A percentile compares a stretch with the other conserved stretches of the same genome.
Evolutionary conservation across 2,329 filamentous ascomycete species (phyloP).

Genomic region (Hansfordia pulvinata): DNA sequence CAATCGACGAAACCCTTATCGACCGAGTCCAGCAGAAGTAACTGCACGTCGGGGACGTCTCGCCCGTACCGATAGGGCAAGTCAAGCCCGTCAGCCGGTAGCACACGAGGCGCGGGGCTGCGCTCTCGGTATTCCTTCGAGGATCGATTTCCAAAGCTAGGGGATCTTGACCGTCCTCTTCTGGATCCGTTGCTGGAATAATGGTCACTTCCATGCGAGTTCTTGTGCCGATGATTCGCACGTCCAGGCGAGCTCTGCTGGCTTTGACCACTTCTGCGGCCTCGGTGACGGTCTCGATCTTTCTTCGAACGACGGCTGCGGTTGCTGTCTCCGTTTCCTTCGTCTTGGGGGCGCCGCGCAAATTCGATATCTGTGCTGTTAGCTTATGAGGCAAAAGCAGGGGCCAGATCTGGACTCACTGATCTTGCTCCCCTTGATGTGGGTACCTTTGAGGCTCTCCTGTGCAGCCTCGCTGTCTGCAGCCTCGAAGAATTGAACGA

Average conservation of each 20-base stretch:
- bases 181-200: conserved; percentile 23
- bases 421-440: conserved; percentile 82
- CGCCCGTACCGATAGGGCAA: conserved; percentile 60
- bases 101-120: conserved; percentile 52
- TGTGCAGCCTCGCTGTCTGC: conserved; percentile 64
- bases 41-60: conserved; percentile 79
- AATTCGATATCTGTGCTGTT: conserved; percentile 62
- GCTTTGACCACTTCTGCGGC: conserved; percentile 14
- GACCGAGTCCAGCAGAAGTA: conserved; percentile 69
- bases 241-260: conserved; percentile 12
- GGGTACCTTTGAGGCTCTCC: conserved; percentile 62
- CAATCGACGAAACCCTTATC: conserved; percentile 70
- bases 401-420: conserved; percentile 52
- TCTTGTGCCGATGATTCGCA: conserved; percentile 18
- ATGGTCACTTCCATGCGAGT: conserved; percentile 23
- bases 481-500: conserved; percentile 80
- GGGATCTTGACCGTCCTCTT: conserved; percentile 58
- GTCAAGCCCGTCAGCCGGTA: conserved; percentile 44
- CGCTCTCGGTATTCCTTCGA: conserved; percentile 48
- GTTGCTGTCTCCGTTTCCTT: conserved; percentile 36
- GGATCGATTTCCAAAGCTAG: conserved; percentile 29
- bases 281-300: no score
- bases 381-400: background rate
- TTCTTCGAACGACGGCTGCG: conserved; percentile 15
- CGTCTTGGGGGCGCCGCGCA: conserved; percentile 78